Percentiles rank a stretch among this genome's conserved stretches.
These are phyloP conservation scores for Candida labiduridarum DNA, from an alignment of 1,139 yeast genomes.

Conservation along the genomic window DNA sequence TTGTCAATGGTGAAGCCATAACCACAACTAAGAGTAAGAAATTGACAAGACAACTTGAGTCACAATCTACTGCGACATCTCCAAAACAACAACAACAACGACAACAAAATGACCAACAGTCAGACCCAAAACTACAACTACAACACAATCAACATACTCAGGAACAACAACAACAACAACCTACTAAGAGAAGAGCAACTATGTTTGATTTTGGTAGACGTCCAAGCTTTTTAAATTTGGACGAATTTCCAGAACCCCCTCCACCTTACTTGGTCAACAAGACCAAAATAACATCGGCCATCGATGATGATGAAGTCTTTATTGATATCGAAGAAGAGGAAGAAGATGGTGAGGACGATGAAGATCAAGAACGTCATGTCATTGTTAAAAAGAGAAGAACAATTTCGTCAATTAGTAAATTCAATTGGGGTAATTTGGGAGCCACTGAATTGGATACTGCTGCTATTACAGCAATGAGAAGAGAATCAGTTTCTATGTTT, in stretches of 20 bases:
- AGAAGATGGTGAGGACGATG: not conserved
- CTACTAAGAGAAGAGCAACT: constrained; percentile 45
- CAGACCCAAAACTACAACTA: not conserved
- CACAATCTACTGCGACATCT: not conserved
- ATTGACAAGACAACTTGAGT: not conserved
- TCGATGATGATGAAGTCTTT: constrained; percentile 2
- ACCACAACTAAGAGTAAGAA: not conserved
- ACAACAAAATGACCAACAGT: constrained; percentile 8
- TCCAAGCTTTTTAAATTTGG: constrained; percentile 19
- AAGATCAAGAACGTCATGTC: not conserved
- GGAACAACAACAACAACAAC: not conserved
- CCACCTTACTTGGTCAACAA: constrained; percentile 2
- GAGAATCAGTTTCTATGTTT: constrained; percentile 1
- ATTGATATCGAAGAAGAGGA: constrained; percentile 1
- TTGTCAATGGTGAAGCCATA: not conserved
- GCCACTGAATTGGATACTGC: constrained; percentile 2
- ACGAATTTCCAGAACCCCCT: constrained; percentile 1
- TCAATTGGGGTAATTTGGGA: constrained; percentile 2
- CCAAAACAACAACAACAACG: constrained; percentile 3
- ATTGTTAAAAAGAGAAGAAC: constrained; percentile 2
- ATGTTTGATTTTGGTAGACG: constrained; percentile 53
- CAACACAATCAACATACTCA: not conserved
- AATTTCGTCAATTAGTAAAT: constrained; percentile 1
- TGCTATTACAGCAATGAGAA: constrained; percentile 2
- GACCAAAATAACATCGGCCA: not conserved